Evolutionary conservation across 495 filamentous ascomycete genomes (phyloP).

Genomic region (Halenospora varia): DNA sequence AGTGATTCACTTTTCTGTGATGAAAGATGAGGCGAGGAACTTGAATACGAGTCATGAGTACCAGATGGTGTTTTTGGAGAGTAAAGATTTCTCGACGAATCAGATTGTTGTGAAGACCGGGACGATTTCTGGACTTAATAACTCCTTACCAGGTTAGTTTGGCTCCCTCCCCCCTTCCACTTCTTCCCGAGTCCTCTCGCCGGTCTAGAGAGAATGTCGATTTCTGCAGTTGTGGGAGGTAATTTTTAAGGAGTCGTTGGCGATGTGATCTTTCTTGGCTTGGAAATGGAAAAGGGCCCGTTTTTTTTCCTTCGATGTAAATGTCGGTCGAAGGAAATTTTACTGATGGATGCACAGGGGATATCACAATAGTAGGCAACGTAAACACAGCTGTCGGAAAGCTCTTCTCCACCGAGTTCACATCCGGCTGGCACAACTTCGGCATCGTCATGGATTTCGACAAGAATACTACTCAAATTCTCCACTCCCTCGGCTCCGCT

Average conservation of each 20-base stretch:
- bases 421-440: conserved; percentile 41
- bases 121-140: conserved; percentile 29
- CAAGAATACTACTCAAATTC: conserved; percentile 34
- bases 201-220: no score
- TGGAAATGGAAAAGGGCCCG: no score
- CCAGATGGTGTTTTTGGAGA: conserved; percentile 45
- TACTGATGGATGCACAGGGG: no score
- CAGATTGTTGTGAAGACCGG: conserved; percentile 47
- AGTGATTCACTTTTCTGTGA: conserved; percentile 45
- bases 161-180: no score
- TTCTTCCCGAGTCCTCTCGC: no score
- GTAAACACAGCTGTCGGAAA: conserved; percentile 29
- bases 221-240: no score
- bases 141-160: neutral
- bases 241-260: no score
- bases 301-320: no score
- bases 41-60: conserved; percentile 46
- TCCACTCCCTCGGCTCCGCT: conserved; percentile 32
- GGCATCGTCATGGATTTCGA: conserved; percentile 41
- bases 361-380: conserved; percentile 37
- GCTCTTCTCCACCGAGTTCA: conserved; percentile 38
- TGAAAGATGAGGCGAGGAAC: conserved; percentile 34
- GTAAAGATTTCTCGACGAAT: conserved; percentile 42
- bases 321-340: no score
- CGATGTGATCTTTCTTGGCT: no score